A percentile compares a stretch with the other conserved stretches of the same genome.
Conservation (phyloP, 2,329 filamentous ascomycete species). For the Exophiala bonariae region DNA sequence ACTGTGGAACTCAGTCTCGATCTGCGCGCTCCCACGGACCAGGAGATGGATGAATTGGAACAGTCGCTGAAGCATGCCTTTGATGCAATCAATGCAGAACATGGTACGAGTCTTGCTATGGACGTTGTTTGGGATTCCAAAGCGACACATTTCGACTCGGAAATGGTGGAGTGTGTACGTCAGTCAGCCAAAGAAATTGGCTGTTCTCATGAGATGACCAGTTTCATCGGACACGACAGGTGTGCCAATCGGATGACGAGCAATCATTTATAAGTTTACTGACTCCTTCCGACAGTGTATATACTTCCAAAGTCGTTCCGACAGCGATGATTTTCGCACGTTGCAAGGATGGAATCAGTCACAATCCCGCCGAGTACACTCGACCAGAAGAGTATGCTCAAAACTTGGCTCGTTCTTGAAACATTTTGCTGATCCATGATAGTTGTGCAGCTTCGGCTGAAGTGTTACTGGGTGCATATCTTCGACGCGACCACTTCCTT, state of each 20-base stretch:
- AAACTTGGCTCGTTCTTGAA: background rate
- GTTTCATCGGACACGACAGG: slow-evolving; percentile 15
- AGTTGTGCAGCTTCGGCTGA: slow-evolving; percentile 9
- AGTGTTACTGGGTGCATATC: slow-evolving; percentile 11
- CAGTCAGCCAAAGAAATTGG: slow-evolving; percentile 3
- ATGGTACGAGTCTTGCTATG: slow-evolving; percentile 4
- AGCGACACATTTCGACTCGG: slow-evolving; percentile 7
- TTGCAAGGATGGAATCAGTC: slow-evolving; percentile 62
- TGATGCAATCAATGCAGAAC: slow-evolving; percentile 5
- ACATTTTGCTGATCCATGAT: background rate
- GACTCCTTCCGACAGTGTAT: slow-evolving; percentile 1
- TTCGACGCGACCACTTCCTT: background rate
- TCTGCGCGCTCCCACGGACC: slow-evolving; percentile 12
- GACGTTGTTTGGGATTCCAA: slow-evolving; percentile 8
- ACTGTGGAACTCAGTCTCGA: slow-evolving; percentile 18
- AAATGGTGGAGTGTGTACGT: slow-evolving; percentile 11
- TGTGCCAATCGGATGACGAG: background rate
- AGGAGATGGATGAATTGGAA: slow-evolving; percentile 13
- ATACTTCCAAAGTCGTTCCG: slow-evolving; percentile 35
- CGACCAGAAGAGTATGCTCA: slow-evolving; percentile 13
- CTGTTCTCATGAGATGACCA: slow-evolving; percentile 11
- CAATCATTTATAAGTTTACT: background rate
- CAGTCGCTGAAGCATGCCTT: background rate
- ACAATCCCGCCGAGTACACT: slow-evolving; percentile 50
- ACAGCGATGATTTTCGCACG: slow-evolving; percentile 70